A percentile compares a stretch with the other conserved stretches of the same genome.
These are phyloP conservation scores for Microbotryum intermedium DNA, from an alignment of 1,284 basidiomycete genomes.

Conservation along the genomic window DNA sequence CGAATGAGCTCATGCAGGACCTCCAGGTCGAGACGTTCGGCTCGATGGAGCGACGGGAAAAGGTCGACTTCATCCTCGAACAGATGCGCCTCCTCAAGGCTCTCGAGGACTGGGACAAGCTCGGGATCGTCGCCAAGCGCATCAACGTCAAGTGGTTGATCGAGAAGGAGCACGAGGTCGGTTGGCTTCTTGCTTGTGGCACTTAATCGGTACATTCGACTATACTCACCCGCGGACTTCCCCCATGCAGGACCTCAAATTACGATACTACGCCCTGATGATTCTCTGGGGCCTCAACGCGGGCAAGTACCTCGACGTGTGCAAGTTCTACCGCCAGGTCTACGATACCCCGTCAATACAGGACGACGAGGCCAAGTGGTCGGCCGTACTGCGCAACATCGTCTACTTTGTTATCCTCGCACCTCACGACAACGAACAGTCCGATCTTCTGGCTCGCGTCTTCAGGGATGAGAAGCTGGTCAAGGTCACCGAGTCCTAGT, in stretches of 20 bases:
- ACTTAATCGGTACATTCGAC: background rate
- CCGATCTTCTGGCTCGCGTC: conserved; percentile 86
- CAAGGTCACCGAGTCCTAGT: conserved; percentile 81
- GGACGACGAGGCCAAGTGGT: conserved; percentile 27
- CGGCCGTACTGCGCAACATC: conserved; percentile 54
- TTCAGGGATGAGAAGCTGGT: conserved; percentile 55
- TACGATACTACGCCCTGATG: conserved; percentile 93
- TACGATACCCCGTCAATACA: conserved; percentile 70
- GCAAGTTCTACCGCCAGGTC: conserved; percentile 90
- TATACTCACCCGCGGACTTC: background rate
- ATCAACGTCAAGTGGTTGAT: conserved; percentile 91
- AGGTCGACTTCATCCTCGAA: conserved; percentile 96
- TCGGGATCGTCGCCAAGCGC: conserved; percentile 83
- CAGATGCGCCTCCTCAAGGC: conserved; percentile 89
- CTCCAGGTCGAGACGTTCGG: conserved; percentile 98
- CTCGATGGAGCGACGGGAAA: conserved; percentile 94
- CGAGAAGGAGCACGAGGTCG: conserved; percentile 74
- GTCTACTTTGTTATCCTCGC: conserved; percentile 90
- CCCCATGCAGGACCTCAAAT: conserved; percentile 72
- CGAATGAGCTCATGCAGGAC: conserved; percentile 75
- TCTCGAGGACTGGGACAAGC: conserved; percentile 74
- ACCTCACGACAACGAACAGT: conserved; percentile 93
- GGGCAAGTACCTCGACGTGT: conserved; percentile 81
- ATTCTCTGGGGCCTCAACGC: conserved; percentile 83
- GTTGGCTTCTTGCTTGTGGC: conserved; percentile 31